These are phyloP conservation scores for Ophiostoma sp. DNA, from an alignment of 2,329 filamentous ascomycete species.

Conservation along the genomic window DNA sequence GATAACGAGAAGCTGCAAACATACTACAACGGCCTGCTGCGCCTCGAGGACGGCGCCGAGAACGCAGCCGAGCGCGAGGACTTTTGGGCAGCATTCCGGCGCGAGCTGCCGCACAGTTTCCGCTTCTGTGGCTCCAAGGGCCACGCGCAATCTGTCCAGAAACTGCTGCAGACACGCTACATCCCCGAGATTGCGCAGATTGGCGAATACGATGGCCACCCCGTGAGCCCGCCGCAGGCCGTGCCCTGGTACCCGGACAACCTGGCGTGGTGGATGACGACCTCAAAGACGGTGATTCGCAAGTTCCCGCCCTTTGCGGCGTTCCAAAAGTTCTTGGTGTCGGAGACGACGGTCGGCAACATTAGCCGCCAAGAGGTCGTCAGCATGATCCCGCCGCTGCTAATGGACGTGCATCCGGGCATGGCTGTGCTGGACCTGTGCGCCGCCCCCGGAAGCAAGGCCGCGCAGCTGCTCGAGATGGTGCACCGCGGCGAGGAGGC, in stretches of 20 bases:
- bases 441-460: constrained; percentile 95
- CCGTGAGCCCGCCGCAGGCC: constrained; percentile 76
- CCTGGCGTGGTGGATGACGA: constrained; percentile 97
- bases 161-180: constrained; percentile 83
- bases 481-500: constrained; percentile 91
- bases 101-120: constrained; percentile 94
- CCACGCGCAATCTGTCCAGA: constrained; percentile 89
- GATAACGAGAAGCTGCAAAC: constrained; percentile 80
- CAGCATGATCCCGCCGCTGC: constrained; percentile 95
- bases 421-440: constrained; percentile 96
- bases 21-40: constrained; percentile 79
- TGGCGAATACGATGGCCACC: constrained; percentile 75
- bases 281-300: constrained; percentile 91
- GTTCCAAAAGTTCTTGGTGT: constrained; percentile 97
- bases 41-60: constrained; percentile 60
- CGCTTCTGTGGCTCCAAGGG: constrained; percentile 95
- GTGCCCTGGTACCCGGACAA: constrained; percentile 93
- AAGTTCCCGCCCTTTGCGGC: constrained; percentile 91
- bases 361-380: constrained; percentile 97
- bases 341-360: constrained; percentile 94
- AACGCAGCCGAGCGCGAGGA: constrained; percentile 64
- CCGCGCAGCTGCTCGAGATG: constrained; percentile 91
- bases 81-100: constrained; percentile 82
- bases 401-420: constrained; percentile 86
- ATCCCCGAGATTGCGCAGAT: constrained; percentile 88